These are phyloP conservation scores for Leishmania tropica DNA, from an alignment of 208 protist species.

Conservation along the genomic window DNA sequence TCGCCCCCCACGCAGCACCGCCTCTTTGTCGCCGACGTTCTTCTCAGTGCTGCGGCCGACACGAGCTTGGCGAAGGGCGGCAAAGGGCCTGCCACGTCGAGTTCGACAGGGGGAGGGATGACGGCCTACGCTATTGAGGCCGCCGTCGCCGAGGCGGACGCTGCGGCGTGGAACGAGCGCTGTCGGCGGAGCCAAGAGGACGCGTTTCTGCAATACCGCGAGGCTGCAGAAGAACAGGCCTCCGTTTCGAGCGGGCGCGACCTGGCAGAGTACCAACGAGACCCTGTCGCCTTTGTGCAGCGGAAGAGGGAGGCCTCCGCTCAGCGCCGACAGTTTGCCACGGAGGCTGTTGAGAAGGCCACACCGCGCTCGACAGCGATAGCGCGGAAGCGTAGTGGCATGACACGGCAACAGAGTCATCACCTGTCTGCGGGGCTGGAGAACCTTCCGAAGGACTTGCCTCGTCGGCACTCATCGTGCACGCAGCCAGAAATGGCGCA, in stretches of 20 bases:
- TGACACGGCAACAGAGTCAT: slow-evolving; percentile 12
- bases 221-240: slow-evolving; percentile 34
- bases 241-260: slow-evolving; percentile 28
- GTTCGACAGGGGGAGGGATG: not conserved
- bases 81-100: slow-evolving; percentile 11
- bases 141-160: slow-evolving; percentile 42
- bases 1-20: slow-evolving; percentile 16
- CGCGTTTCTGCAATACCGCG: slow-evolving; percentile 36
- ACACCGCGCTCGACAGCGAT: not conserved
- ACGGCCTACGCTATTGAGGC: slow-evolving; percentile 64
- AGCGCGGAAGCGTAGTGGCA: slow-evolving; percentile 6
- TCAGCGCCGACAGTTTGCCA: slow-evolving; percentile 29
- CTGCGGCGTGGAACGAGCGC: slow-evolving; percentile 56
- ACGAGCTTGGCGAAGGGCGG: not conserved
- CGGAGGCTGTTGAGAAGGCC: slow-evolving; percentile 21
- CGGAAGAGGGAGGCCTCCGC: slow-evolving; percentile 38
- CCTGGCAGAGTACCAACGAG: slow-evolving; percentile 32
- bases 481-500: slow-evolving; percentile 7
- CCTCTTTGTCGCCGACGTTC: slow-evolving; percentile 60
- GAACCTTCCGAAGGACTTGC: slow-evolving; percentile 10
- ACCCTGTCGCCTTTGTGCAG: slow-evolving; percentile 49
- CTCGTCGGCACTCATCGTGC: slow-evolving; percentile 8
- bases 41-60: slow-evolving; percentile 26
- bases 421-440: slow-evolving; percentile 3
- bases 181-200: slow-evolving; percentile 58